Evolutionary conservation across 129 eudicot genomes (phyloP).

Genomic region (Artemisia tridentata): DNA sequence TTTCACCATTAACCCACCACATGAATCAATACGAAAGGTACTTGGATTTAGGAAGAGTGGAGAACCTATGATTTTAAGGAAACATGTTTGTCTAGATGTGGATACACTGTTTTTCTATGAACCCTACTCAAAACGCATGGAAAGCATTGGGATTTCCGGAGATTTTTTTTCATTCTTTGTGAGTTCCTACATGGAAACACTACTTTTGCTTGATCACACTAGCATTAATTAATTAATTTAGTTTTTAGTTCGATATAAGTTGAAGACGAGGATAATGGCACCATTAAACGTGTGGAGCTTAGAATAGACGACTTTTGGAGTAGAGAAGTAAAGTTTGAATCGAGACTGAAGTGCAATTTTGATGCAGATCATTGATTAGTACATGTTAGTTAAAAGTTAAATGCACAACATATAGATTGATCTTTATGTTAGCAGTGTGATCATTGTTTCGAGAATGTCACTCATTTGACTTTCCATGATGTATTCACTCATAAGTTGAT

Average conservation of each 20-base stretch:
- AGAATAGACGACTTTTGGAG: neutral
- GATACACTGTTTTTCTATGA: neutral
- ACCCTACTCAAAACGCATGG: neutral
- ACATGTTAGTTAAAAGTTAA: neutral
- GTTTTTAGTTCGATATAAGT: too few relatives aligned
- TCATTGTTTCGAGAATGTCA: neutral
- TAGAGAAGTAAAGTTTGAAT: neutral
- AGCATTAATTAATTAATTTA: neutral
- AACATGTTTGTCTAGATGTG: too few relatives aligned
- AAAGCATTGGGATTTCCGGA: neutral
- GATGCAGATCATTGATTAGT: neutral
- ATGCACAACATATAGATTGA: neutral
- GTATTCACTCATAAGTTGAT: too few relatives aligned
- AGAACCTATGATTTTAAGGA: neutral
- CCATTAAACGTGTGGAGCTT: neutral
- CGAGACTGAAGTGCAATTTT: neutral
- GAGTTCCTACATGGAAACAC: neutral
- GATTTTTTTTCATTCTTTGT: neutral
- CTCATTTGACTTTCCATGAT: too few relatives aligned
- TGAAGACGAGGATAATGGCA: neutral
- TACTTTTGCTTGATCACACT: neutral
- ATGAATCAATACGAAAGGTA: neutral
- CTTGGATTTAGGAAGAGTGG: slow-evolving; percentile 41
- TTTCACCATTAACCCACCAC: slow-evolving; percentile 15
- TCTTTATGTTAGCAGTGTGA: neutral